Conservation (phyloP, 192 early-diverging fungal species). For the Coemansia furcata region DNA sequence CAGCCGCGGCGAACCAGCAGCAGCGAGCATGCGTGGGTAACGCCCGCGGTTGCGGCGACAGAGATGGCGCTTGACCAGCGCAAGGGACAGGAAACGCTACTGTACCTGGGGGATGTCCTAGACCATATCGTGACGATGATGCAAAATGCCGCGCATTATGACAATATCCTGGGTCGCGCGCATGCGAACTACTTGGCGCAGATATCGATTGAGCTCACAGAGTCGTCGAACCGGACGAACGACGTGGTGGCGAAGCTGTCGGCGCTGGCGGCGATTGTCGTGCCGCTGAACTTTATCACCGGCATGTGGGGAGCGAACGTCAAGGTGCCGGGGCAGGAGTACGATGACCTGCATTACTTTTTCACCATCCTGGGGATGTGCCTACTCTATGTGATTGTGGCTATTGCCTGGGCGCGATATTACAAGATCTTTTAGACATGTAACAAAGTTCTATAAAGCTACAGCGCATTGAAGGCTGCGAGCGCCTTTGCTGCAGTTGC, state of each 20-base stretch:
- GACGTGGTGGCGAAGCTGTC: constrained; percentile 88
- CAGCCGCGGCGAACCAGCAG: constrained; percentile 13
- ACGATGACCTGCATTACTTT: constrained; percentile 45
- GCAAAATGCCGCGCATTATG: constrained; percentile 74
- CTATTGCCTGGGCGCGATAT: constrained; percentile 32
- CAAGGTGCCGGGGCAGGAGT: constrained; percentile 51
- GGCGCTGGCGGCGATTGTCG: constrained; percentile 80
- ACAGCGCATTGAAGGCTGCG: constrained; percentile 29
- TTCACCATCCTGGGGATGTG: constrained; percentile 41
- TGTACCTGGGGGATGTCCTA: constrained; percentile 80
- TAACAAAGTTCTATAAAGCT: not conserved
- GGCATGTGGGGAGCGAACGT: constrained; percentile 67
- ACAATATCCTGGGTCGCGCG: constrained; percentile 66
- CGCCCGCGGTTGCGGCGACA: constrained; percentile 6
- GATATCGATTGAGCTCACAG: constrained; percentile 73
- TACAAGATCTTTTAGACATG: constrained; percentile 35
- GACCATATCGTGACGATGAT: constrained; percentile 79
- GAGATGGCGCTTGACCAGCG: constrained; percentile 44
- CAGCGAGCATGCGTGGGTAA: constrained; percentile 6
- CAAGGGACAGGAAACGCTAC: constrained; percentile 59
- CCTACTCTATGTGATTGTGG: constrained; percentile 36
- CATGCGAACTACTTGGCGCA: constrained; percentile 76
- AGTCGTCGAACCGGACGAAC: constrained; percentile 78
- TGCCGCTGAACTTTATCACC: constrained; percentile 89
- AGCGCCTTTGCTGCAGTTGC: constrained; percentile 48